Percentiles rank a stretch among this genome's conserved stretches.
phyloP scores from a whole-genome alignment of 352 stramenopile genomes.

The Blastocystis sp. region DNA sequence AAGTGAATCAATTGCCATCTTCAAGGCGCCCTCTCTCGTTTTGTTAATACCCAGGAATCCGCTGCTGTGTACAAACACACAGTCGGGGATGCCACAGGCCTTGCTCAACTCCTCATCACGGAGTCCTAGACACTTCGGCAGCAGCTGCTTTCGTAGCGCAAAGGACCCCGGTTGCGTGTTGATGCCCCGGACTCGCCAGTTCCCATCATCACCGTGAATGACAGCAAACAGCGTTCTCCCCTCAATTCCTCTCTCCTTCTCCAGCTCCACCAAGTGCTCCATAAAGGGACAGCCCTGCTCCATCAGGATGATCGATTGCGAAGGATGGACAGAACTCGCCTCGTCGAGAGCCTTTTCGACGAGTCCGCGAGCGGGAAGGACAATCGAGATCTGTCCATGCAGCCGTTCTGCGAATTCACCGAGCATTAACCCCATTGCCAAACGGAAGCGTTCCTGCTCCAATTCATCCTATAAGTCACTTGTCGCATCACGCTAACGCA shows the following conservation, averaged over 20 bases:
- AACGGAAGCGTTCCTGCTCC: conserved; percentile 37
- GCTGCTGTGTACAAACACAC: conserved; percentile 28
- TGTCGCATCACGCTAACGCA: background rate
- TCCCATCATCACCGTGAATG: background rate
- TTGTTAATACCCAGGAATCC: conserved; percentile 44
- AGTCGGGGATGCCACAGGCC: conserved; percentile 8
- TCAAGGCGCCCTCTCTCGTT: background rate
- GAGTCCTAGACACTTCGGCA: conserved; percentile 16
- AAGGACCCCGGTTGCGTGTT: conserved; percentile 21
- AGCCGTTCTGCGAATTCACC: conserved; percentile 28
- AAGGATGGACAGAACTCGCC: conserved; percentile 1
- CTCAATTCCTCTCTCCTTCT: conserved; percentile 25
- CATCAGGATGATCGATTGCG: conserved; percentile 10
- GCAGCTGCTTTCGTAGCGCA: conserved; percentile 2
- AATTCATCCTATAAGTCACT: background rate
- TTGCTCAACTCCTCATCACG: conserved; percentile 44
- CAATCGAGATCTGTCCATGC: background rate
- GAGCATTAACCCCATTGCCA: conserved; percentile 30
- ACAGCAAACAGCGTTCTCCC: conserved; percentile 1
- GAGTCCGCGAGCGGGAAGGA: conserved; percentile 12
- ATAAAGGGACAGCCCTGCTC: conserved; percentile 26
- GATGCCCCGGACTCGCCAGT: conserved; percentile 22
- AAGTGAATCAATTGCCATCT: conserved; percentile 31
- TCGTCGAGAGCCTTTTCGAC: conserved; percentile 15
- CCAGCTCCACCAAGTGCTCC: conserved; percentile 25